phyloP scores from a whole-genome alignment of 495 filamentous ascomycete genomes.

The Penicillium pulvis region DNA sequence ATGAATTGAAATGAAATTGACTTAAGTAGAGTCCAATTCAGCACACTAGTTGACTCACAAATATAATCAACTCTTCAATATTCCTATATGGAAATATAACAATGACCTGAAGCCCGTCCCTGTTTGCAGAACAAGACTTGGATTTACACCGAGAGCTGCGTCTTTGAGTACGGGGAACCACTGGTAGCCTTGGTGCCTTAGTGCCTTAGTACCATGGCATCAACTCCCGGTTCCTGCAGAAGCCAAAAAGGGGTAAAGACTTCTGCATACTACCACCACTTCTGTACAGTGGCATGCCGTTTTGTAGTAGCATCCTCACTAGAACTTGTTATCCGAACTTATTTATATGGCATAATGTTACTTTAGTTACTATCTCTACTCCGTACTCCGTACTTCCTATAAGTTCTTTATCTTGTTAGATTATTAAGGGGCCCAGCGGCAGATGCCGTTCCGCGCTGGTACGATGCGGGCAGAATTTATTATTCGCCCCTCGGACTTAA shows the following conservation, averaged over 20 bases:
- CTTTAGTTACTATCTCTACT: neutral
- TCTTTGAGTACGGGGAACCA: neutral
- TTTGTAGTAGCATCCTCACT: neutral
- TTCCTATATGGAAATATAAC: neutral
- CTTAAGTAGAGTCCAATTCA: too few species aligned
- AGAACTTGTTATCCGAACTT: too few species aligned
- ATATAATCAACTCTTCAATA: too few species aligned
- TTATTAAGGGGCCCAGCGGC: slow-evolving; percentile 24
- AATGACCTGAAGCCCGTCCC: neutral
- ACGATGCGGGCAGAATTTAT: slow-evolving; percentile 35
- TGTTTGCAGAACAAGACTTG: neutral
- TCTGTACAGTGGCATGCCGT: neutral
- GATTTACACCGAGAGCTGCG: neutral
- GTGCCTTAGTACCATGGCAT: neutral
- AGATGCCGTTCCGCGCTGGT: slow-evolving; percentile 44
- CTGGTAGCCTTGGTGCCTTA: slow-evolving; percentile 10
- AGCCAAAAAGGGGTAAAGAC: slow-evolving; percentile 3
- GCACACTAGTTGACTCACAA: too few species aligned
- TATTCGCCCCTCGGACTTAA: slow-evolving; percentile 21
- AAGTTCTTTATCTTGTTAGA: too few species aligned
- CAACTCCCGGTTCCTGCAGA: neutral
- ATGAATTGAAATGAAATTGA: too few species aligned
- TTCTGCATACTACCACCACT: neutral
- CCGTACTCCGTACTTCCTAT: neutral
- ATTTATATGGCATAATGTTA: too few species aligned